These are phyloP conservation scores for Erigeron canadensis DNA, from an alignment of 129 eudicot genomes.

Conservation along the genomic window DNA sequence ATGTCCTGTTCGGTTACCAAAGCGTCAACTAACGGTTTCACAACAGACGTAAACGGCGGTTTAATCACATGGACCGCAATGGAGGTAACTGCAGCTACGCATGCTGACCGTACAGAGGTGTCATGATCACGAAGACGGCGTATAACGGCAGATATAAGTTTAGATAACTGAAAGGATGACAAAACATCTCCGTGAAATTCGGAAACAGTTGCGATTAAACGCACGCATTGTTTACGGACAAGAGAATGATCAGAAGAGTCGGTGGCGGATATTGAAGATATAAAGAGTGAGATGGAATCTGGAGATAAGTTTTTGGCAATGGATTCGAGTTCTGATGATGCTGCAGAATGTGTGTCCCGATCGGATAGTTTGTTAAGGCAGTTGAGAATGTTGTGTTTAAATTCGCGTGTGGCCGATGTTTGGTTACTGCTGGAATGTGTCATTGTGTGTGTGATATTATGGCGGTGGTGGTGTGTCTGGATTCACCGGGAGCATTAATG, in stretches of 20 bases:
- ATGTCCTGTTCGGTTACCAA: conserved; percentile 76
- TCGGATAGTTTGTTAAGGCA: conserved; percentile 87
- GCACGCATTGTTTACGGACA: conserved; percentile 66
- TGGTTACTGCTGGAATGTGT: conserved; percentile 43
- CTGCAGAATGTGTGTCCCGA: conserved; percentile 80
- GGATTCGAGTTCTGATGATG: conserved; percentile 70
- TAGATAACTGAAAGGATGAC: conserved; percentile 65
- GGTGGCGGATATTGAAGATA: conserved; percentile 68
- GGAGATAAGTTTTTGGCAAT: conserved; percentile 55
- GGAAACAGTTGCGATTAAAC: conserved; percentile 61
- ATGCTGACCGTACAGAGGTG: conserved; percentile 70
- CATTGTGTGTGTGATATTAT: conserved; percentile 28
- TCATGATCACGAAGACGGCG: conserved; percentile 85
- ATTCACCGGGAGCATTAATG: conserved; percentile 57
- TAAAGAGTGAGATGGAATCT: conserved; percentile 55
- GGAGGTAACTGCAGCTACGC: conserved; percentile 55
- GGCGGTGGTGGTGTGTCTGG: conserved; percentile 63
- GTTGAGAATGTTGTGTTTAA: conserved; percentile 71
- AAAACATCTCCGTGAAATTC: conserved; percentile 58
- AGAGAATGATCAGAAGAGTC: conserved; percentile 74
- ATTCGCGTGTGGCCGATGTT: conserved; percentile 56
- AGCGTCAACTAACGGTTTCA: conserved; percentile 65
- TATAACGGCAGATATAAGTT: conserved; percentile 57
- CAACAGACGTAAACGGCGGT: conserved; percentile 55
- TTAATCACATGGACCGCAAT: conserved; percentile 53